Evolutionary conservation across 371 early-diverging fungal genomes (phyloP), one percentile per base, ranked within the genome.

Genomic region (Apophysomyces sp.): DNA sequence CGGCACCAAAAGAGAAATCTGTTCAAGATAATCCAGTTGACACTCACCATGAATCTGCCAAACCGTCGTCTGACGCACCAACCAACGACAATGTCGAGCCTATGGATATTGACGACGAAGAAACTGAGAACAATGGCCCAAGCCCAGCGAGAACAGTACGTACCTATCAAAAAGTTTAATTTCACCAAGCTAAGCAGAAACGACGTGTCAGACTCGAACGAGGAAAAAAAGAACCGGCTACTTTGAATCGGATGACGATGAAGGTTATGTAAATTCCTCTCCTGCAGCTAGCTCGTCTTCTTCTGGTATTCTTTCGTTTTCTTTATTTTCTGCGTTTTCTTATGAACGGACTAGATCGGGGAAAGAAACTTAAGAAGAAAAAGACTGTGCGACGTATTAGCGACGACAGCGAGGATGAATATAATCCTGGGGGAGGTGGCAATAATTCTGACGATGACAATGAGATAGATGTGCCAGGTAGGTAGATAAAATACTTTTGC

Each of bases 361-460:
- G 8, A 31, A 41, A 55, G 27, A 59, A 71, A 58, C 65, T 52
- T 24, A 27, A 63, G 29, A 54, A 63, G 58, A 62, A 65, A 66
- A 56, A 30, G 31, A 63, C 70, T 26, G 61, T 65, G 24, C 63
- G 62, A 53, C 37, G 62, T 18, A 28, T 24, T 60, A 52, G 30
- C 36, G 63, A 65, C 8, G 75, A 74, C 36, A 70, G 76, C 57
- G 70, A 76, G 52, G 65, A 63, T 37, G 72, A 75, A 18, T 73
- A 78, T 40, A 63, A 74, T 44, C 72, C 81, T 36, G 72, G 68
- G 0, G 66, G 65, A 9, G 44, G 55, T 13, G 68, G 57, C 0
- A 60, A 51, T 9, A 37, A 44, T 13, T 65, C 70, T 21, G 76
- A 76, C 6, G 65, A 64, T 0, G 76, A 73, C 44, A 69, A 70